A percentile compares a stretch with the other conserved stretches of the same genome.
Conservation (phyloP, 495 filamentous ascomycete species). For the Penicillium cataractarum region DNA sequence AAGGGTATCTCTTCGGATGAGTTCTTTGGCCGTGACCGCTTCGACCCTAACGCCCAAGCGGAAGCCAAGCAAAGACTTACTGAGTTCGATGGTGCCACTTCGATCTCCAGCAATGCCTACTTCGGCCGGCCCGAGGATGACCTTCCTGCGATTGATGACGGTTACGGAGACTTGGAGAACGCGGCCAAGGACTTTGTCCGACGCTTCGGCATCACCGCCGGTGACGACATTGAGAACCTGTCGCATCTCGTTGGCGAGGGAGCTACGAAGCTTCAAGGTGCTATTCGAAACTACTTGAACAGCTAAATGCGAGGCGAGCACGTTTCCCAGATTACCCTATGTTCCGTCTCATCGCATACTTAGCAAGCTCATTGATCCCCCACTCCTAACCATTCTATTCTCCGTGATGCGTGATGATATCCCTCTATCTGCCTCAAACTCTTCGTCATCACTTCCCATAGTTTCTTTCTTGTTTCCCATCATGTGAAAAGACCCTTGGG, state of each 20-base stretch:
- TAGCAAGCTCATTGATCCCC: conserved; percentile 33
- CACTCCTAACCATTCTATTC: not conserved
- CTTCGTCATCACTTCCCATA: conserved; percentile 13
- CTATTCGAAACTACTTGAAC: conserved; percentile 83
- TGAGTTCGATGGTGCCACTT: conserved; percentile 87
- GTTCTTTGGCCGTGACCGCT: conserved; percentile 90
- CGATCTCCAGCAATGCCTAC: conserved; percentile 95
- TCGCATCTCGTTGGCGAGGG: conserved; percentile 81
- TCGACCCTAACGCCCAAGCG: conserved; percentile 75
- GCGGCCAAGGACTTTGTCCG: conserved; percentile 94
- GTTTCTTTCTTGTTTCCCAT: not conserved
- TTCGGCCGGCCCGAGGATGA: conserved; percentile 89
- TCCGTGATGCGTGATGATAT: conserved; percentile 30
- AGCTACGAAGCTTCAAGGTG: conserved; percentile 78
- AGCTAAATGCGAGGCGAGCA: conserved; percentile 44
- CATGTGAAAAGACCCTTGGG: conserved; percentile 7
- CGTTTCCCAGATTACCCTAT: conserved; percentile 18
- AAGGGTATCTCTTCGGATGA: conserved; percentile 98
- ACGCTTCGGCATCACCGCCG: conserved; percentile 91
- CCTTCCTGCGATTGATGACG: conserved; percentile 58
- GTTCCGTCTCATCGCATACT: conserved; percentile 26
- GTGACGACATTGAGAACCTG: conserved; percentile 91
- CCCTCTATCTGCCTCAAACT: conserved; percentile 9
- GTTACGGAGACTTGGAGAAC: conserved; percentile 84
- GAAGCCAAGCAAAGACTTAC: conserved; percentile 87